Percentiles rank a stretch among this genome's conserved stretches.
phyloP scores from a whole-genome alignment of 1,139 yeast species.

The Geotrichum candidum region DNA sequence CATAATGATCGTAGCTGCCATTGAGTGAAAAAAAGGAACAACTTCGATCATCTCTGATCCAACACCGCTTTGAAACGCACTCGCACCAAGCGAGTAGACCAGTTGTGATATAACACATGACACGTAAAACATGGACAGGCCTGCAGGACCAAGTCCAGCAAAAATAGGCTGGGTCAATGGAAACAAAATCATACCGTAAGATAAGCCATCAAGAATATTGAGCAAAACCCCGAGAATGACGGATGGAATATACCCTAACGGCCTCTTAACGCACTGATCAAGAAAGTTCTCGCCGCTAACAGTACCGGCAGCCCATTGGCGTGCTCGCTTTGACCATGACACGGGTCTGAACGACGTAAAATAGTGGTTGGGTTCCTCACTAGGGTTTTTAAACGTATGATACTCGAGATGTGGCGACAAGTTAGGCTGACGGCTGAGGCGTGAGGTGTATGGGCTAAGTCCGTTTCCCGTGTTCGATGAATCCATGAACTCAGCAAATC shows the following conservation, averaged over 20 bases:
- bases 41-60: constrained; percentile 99
- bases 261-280: constrained; percentile 30
- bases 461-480: not conserved
- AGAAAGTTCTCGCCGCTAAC: constrained; percentile 13
- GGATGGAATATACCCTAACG: constrained; percentile 40
- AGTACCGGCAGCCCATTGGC: constrained; percentile 11
- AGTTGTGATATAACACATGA: constrained; percentile 84
- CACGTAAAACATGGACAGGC: constrained; percentile 88
- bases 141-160: constrained; percentile 75
- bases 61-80: constrained; percentile 80
- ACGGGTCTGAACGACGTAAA: constrained; percentile 11
- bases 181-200: constrained; percentile 96
- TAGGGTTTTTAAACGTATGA: constrained; percentile 12
- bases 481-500: not conserved
- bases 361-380: constrained; percentile 5
- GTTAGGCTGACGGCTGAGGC: not conserved
- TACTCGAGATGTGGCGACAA: constrained; percentile 13
- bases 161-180: constrained; percentile 81
- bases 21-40: constrained; percentile 93
- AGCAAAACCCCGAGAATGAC: constrained; percentile 60
- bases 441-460: not conserved
- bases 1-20: constrained; percentile 69
- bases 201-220: constrained; percentile 85
- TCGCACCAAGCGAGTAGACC: constrained; percentile 83
- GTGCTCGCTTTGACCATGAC: constrained; percentile 16